Evolutionary conservation across 305 asterid genomes (phyloP).

Genomic region (Solanum hybrid): DNA sequence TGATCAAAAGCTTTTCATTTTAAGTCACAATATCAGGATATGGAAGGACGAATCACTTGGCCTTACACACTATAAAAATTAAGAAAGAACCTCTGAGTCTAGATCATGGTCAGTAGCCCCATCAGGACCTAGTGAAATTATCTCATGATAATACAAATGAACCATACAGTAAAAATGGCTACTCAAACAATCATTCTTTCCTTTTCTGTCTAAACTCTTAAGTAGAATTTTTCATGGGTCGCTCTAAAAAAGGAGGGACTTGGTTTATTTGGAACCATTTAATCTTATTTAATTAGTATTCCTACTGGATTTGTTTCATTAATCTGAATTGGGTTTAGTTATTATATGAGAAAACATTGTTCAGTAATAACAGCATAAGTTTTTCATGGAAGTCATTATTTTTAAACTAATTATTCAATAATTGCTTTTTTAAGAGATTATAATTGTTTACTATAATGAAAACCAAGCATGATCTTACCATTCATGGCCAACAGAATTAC

Average conservation of each 20-base stretch:
- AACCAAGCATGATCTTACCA: constrained; percentile 37
- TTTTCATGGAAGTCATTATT: background rate
- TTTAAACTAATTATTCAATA: background rate
- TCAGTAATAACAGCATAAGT: background rate
- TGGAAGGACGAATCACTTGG: background rate
- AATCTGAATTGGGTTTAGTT: background rate
- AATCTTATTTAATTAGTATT: background rate
- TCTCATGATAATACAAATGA: background rate
- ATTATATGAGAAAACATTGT: background rate
- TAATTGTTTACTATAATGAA: background rate
- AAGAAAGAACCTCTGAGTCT: background rate
- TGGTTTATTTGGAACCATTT: background rate
- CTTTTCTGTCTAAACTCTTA: background rate
- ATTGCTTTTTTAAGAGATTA: background rate
- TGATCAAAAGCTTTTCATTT: background rate
- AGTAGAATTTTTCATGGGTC: background rate
- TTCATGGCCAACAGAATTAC: constrained; percentile 88
- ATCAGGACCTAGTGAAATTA: background rate
- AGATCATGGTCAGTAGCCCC: background rate
- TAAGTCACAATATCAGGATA: background rate
- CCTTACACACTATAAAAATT: background rate
- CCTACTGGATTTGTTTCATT: background rate
- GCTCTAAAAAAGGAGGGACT: background rate
- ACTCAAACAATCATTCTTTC: background rate
- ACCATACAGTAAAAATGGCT: background rate